Conservation (phyloP, 1,139 yeast species). For the Blastobotrys persicus region DNA sequence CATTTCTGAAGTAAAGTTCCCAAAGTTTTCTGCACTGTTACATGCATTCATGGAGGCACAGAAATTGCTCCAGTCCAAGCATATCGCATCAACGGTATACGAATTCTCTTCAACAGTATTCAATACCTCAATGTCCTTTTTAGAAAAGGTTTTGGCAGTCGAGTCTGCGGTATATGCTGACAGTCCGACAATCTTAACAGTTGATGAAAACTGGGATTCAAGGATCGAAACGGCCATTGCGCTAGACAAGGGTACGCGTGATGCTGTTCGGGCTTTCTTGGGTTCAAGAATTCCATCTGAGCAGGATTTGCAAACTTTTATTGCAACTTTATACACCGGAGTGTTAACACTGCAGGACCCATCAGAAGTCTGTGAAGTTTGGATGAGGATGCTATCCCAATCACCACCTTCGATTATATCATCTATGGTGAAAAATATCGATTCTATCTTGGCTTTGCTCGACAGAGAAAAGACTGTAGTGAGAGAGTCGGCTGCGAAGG, state of each 20-base stretch:
- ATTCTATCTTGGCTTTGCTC: slow-evolving; percentile 23
- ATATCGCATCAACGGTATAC: slow-evolving; percentile 19
- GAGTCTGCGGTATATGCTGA: slow-evolving; percentile 55
- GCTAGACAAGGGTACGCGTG: slow-evolving; percentile 54
- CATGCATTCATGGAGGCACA: slow-evolving; percentile 12
- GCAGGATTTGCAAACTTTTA: neutral
- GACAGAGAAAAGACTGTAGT: slow-evolving; percentile 31
- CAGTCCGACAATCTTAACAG: slow-evolving; percentile 51
- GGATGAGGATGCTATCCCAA: slow-evolving; percentile 29
- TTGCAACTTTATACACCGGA: neutral
- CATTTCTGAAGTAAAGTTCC: slow-evolving; percentile 28
- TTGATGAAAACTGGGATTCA: slow-evolving; percentile 74
- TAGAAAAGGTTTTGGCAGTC: slow-evolving; percentile 58
- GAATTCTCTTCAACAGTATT: slow-evolving; percentile 27
- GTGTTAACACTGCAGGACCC: neutral
- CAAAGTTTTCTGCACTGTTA: slow-evolving; percentile 18
- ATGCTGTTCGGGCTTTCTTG: slow-evolving; percentile 36
- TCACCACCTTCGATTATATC: slow-evolving; percentile 30
- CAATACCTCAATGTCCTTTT: slow-evolving; percentile 35
- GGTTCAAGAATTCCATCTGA: neutral
- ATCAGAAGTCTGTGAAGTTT: slow-evolving; percentile 15
- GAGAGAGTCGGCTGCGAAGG: slow-evolving; percentile 43
- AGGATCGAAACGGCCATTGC: slow-evolving; percentile 72
- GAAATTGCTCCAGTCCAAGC: slow-evolving; percentile 9
- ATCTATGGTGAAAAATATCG: slow-evolving; percentile 11